phyloP scores from a whole-genome alignment of 2,329 filamentous ascomycete genomes.

The Cucurbitaria berberidis region DNA sequence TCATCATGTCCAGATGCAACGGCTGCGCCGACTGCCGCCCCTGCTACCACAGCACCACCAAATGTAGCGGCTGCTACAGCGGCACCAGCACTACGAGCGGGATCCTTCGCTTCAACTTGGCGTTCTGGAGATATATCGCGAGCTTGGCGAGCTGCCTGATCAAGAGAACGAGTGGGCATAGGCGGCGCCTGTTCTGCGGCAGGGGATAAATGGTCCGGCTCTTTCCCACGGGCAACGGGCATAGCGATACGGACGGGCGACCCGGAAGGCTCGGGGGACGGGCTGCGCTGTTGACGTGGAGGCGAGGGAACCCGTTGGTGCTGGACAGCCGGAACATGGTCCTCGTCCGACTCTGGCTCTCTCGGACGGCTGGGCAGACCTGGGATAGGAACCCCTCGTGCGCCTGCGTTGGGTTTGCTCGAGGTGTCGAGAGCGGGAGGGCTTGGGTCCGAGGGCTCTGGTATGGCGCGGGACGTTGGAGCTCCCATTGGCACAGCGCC shows the following conservation, averaged over 20 bases:
- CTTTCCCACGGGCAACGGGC: constrained; percentile 73
- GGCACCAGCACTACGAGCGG: constrained; percentile 61
- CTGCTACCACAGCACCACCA: constrained; percentile 51
- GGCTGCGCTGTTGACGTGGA: constrained; percentile 49
- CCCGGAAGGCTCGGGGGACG: constrained; percentile 60
- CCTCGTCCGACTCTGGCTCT: constrained; percentile 51
- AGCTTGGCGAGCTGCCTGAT: constrained; percentile 67
- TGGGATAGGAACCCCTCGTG: constrained; percentile 75
- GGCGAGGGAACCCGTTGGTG: constrained; percentile 54
- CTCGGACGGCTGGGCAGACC: constrained; percentile 70
- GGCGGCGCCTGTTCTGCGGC: constrained; percentile 59
- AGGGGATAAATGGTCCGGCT: constrained; percentile 58
- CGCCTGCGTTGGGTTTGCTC: constrained; percentile 69
- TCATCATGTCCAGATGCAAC: constrained; percentile 47
- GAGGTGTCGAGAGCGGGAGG: constrained; percentile 69
- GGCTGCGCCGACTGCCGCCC: constrained; percentile 50
- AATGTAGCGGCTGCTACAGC: constrained; percentile 54
- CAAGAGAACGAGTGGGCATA: constrained; percentile 69
- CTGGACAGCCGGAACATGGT: constrained; percentile 62
- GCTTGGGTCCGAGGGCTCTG: constrained; percentile 52
- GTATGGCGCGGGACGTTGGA: constrained; percentile 51
- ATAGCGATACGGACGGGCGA: constrained; percentile 88
- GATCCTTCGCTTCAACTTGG: constrained; percentile 61
- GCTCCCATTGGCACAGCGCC: constrained; percentile 67
- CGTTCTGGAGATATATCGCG: constrained; percentile 70